Conservation (phyloP, 768 basidiomycete species). For the Tylopilus sp. region DNA sequence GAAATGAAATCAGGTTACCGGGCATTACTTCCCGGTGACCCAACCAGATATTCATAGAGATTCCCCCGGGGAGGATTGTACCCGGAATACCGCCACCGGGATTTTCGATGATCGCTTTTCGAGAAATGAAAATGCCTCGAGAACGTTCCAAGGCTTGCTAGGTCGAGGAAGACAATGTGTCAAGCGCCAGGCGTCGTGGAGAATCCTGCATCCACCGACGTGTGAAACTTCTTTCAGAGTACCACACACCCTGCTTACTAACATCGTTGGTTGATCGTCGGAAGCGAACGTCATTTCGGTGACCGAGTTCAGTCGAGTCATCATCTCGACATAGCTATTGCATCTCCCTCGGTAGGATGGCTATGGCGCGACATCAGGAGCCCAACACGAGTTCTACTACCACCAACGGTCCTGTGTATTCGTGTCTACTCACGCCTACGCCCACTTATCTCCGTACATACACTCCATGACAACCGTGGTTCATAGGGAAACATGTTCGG, state of each 20-base stretch:
- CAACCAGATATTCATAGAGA: conserved; percentile 7
- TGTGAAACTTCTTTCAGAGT: conserved; percentile 1
- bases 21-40: conserved; percentile 2
- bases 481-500: background rate
- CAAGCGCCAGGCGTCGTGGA: background rate
- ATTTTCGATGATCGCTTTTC: conserved; percentile 11
- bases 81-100: background rate
- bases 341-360: background rate
- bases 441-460: conserved; percentile 14
- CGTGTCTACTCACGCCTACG: background rate
- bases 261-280: conserved; percentile 6
- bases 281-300: background rate
- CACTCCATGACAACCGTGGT: conserved; percentile 2
- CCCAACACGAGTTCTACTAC: background rate
- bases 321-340: conserved; percentile 5
- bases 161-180: background rate
- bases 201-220: background rate
- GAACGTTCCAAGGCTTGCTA: background rate
- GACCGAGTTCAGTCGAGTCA: conserved; percentile 7
- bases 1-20: conserved; percentile 25
- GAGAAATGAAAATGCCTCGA: conserved; percentile 2
- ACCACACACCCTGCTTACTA: conserved; percentile 6
- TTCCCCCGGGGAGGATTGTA: conserved; percentile 3
- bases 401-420: background rate
- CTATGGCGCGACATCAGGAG: background rate